Percentiles rank a stretch among this genome's conserved stretches.
Conservation (phyloP, 257 asterid species). For the Solanum chaucha region DNA sequence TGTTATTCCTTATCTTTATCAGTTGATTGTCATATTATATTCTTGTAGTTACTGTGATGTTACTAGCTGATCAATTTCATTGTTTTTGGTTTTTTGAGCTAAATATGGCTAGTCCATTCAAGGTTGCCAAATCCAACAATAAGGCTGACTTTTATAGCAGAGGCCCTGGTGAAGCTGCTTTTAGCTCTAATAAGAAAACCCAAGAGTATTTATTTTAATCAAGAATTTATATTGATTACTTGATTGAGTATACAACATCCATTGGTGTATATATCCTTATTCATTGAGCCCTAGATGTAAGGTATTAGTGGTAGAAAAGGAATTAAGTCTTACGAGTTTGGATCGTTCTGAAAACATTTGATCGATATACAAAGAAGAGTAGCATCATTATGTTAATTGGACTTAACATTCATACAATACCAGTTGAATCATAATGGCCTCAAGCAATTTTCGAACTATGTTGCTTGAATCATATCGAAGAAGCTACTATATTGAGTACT, state of each 20-base stretch:
- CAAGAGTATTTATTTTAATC: no score
- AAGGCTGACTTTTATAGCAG: no score
- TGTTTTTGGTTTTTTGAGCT: neutral
- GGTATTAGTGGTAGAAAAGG: neutral
- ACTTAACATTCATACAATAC: neutral
- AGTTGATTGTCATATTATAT: no score
- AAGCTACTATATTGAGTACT: neutral
- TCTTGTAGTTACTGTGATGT: neutral
- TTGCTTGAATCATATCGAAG: neutral
- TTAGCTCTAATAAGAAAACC: no score
- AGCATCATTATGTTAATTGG: neutral
- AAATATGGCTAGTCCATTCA: neutral
- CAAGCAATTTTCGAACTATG: neutral
- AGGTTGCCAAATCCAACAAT: no score
- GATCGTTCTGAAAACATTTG: no score
- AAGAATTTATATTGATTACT: no score
- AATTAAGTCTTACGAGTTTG: no score
- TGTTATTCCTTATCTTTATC: neutral
- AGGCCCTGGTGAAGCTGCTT: no score
- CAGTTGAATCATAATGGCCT: neutral
- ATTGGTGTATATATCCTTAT: no score
- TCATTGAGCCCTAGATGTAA: neutral
- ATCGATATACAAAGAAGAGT: no score
- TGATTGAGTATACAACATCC: no score
- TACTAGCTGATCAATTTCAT: neutral